phyloP scores from a whole-genome alignment of 2,329 filamentous ascomycete species.

The Grosmannia penicillata region DNA sequence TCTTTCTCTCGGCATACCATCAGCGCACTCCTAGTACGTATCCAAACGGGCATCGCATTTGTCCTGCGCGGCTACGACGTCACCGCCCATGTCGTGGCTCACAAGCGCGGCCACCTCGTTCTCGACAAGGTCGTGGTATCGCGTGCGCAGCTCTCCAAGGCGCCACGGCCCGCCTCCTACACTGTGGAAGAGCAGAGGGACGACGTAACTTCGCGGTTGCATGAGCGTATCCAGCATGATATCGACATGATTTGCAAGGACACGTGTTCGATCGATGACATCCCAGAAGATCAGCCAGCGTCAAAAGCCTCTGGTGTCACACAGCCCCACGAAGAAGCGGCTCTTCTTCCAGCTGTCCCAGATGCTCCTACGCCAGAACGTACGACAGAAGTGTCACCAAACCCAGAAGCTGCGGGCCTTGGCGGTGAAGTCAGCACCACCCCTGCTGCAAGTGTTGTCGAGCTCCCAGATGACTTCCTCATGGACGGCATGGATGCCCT shows the following conservation, averaged over 20 bases:
- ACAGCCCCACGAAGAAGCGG: neutral
- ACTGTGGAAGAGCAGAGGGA: slow-evolving; percentile 22
- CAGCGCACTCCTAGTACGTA: slow-evolving; percentile 33
- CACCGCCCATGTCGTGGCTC: slow-evolving; percentile 29
- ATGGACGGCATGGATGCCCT: neutral
- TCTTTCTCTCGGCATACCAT: slow-evolving; percentile 29
- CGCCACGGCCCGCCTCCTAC: slow-evolving; percentile 17
- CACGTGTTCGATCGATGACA: slow-evolving; percentile 28
- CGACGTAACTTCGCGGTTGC: slow-evolving; percentile 24
- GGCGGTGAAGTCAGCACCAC: neutral
- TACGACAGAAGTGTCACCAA: neutral
- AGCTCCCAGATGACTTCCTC: slow-evolving; percentile 6
- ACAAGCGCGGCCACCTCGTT: slow-evolving; percentile 38
- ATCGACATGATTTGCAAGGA: slow-evolving; percentile 35
- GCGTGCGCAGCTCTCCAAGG: slow-evolving; percentile 17
- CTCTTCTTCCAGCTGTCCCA: neutral
- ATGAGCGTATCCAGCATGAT: slow-evolving; percentile 29
- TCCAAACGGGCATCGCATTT: slow-evolving; percentile 34
- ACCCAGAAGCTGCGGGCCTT: too few species aligned
- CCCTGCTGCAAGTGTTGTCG: slow-evolving; percentile 6
- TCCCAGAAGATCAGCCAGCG: slow-evolving; percentile 12
- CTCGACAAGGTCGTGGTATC: slow-evolving; percentile 32
- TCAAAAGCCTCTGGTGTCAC: neutral
- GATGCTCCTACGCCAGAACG: neutral
- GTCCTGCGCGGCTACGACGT: slow-evolving; percentile 31